Conservation (phyloP, 805 yeast genomes). For the Candida ovalis region DNA sequence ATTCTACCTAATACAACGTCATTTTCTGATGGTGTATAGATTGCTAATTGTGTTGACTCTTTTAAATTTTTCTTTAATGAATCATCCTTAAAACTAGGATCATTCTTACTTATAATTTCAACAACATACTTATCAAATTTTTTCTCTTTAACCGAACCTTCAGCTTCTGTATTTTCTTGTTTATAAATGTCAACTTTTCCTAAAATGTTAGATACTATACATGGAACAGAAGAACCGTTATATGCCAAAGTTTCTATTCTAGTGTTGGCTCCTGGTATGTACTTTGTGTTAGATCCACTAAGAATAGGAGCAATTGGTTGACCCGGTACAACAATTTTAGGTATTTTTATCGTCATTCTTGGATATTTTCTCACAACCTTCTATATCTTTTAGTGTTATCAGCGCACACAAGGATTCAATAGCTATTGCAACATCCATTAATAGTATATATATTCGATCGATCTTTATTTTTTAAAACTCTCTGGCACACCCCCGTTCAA, state of each 20-base stretch:
- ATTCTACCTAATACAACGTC: slow-evolving; percentile 79
- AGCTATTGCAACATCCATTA: too few species aligned
- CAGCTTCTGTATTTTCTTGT: slow-evolving; percentile 4
- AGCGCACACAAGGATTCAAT: too few species aligned
- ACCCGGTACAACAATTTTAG: slow-evolving; percentile 69
- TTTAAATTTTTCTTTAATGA: neutral
- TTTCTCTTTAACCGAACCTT: slow-evolving; percentile 9
- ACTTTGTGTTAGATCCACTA: slow-evolving; percentile 35
- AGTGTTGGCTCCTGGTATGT: slow-evolving; percentile 64
- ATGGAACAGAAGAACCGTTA: slow-evolving; percentile 36
- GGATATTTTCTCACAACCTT: neutral
- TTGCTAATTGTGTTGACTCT: slow-evolving; percentile 12
- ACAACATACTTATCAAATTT: slow-evolving; percentile 13
- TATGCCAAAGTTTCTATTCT: slow-evolving; percentile 43
- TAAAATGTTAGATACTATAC: slow-evolving; percentile 52
- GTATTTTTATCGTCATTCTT: slow-evolving; percentile 26
- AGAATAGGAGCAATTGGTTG: slow-evolving; percentile 66
- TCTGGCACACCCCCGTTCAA: too few species aligned
- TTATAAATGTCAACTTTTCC: slow-evolving; percentile 48
- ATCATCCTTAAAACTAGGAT: slow-evolving; percentile 11
- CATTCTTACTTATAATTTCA: slow-evolving; percentile 22
- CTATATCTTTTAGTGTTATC: neutral
- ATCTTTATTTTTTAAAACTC: too few species aligned
- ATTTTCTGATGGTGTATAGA: slow-evolving; percentile 74
- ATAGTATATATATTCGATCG: too few species aligned